These are phyloP conservation scores for Microbotryum silenes-acaulis DNA, from an alignment of 1,284 basidiomycete species.

Conservation along the genomic window DNA sequence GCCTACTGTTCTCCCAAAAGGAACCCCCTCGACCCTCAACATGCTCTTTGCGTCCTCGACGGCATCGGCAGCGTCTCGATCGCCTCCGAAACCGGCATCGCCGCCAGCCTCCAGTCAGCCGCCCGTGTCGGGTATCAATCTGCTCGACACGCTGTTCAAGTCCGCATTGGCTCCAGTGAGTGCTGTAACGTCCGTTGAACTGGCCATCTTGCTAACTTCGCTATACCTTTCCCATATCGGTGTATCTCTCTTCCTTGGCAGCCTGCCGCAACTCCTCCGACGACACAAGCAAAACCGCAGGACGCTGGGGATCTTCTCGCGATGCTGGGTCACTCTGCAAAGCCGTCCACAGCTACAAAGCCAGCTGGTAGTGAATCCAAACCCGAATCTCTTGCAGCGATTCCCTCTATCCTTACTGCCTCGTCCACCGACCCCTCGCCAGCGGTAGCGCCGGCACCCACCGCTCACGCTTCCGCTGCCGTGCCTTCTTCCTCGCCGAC, in stretches of 20 bases:
- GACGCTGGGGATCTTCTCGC: constrained; percentile 19
- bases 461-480: background rate
- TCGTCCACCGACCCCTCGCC: background rate
- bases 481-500: background rate
- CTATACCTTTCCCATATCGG: no score
- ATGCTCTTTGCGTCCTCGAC: constrained; percentile 34
- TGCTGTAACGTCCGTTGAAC: background rate
- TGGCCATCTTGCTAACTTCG: no score
- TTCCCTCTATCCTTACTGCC: background rate
- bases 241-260: no score
- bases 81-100: constrained; percentile 14
- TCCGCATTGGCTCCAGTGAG: constrained; percentile 8
- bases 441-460: background rate
- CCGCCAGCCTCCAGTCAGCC: constrained; percentile 9
- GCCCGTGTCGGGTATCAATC: constrained; percentile 11
- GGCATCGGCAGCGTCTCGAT: background rate
- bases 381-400: no score
- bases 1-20: background rate
- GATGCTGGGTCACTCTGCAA: constrained; percentile 15
- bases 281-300: background rate
- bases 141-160: constrained; percentile 37
- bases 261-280: background rate
- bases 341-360: background rate
- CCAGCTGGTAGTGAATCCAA: background rate
- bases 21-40: constrained; percentile 28